Conservation (phyloP, 495 filamentous ascomycete genomes). For the Neurospora sp. region DNA sequence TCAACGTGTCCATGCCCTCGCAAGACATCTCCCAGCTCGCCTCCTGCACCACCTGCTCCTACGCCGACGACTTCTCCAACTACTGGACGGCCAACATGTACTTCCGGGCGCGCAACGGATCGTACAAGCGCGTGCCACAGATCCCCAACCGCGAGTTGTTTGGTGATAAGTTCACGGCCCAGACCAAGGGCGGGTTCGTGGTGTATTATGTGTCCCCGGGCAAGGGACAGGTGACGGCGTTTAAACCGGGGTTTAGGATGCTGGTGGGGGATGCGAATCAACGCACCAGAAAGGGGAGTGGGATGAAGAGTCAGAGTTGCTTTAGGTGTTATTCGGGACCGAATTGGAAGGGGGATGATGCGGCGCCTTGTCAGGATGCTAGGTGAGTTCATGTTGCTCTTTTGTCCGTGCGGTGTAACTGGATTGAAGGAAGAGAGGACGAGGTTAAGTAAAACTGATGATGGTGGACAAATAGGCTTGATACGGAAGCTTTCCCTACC, state of each 20-base stretch:
- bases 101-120: slow-evolving; percentile 31
- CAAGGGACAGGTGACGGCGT: slow-evolving; percentile 22
- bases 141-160: slow-evolving; percentile 23
- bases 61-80: slow-evolving; percentile 31
- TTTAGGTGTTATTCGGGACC: slow-evolving; percentile 33
- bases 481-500: slow-evolving; percentile 19
- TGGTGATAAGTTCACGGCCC: too few species aligned
- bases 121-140: slow-evolving; percentile 31
- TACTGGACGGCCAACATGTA: slow-evolving; percentile 38
- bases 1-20: slow-evolving; percentile 21
- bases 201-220: slow-evolving; percentile 26
- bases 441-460: too few species aligned
- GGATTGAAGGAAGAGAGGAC: too few species aligned
- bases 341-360: slow-evolving; percentile 27
- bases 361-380: slow-evolving; percentile 24
- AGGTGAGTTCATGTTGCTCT: too few species aligned
- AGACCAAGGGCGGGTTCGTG: slow-evolving; percentile 1
- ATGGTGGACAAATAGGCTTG: slow-evolving; percentile 6
- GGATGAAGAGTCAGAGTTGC: slow-evolving; percentile 23
- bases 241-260: slow-evolving; percentile 36
- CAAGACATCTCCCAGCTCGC: slow-evolving; percentile 18
- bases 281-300: slow-evolving; percentile 13
- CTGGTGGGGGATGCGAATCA: slow-evolving; percentile 27
- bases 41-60: slow-evolving; percentile 29
- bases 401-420: too few species aligned